Evolutionary conservation across 2,329 filamentous ascomycete genomes (phyloP), one percentile per base, ranked within the genome.

Genomic region (Ophiostoma tasmaniense): DNA sequence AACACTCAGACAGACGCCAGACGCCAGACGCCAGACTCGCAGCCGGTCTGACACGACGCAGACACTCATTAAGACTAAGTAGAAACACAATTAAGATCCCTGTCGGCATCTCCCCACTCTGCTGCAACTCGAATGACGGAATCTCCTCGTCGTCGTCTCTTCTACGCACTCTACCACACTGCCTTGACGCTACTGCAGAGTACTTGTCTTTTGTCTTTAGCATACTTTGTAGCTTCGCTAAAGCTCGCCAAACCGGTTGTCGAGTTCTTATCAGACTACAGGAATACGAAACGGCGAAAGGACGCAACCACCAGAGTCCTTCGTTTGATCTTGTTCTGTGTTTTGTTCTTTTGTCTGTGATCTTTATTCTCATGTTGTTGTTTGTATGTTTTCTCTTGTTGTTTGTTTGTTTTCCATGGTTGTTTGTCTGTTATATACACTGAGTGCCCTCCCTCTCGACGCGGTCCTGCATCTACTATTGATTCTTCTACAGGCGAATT

Each of bases 81-180:
- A 55, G 50, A 55, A 2, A 30, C 10, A 30, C 55, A 61, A 61
- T 61, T 30, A 61, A 61, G 55, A 61, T 30, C 55, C 55, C 22
- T 61, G 55, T 30, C 50, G n/a, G n/a, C n/a, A n/a, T 55, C 50
- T 61, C 55, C 13, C 55, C 55, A 61, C 55, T 61, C 55, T 30
- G 25, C 22, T 61, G 55, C 50, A 25, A 25, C n/a, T 25, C n/a
- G 20, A 3, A 55, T 55, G 50, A 55, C 50, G 50, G 25, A 55
- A 55, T 55, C 37, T 39, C 11, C 50, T 55, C n/a, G 10, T 25
- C 22, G 8, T 55, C n/a, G n/a, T n/a, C n/a, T n/a, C n/a, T n/a
- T n/a, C n/a, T n/a, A n/a, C n/a, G n/a, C n/a, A n/a, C n/a, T n/a
- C n/a, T n/a, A n/a, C n/a, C n/a, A n/a, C n/a, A n/a, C n/a, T n/a